Conservation (phyloP, 768 basidiomycete genomes). For the Hemileccinum rubropunctum region DNA sequence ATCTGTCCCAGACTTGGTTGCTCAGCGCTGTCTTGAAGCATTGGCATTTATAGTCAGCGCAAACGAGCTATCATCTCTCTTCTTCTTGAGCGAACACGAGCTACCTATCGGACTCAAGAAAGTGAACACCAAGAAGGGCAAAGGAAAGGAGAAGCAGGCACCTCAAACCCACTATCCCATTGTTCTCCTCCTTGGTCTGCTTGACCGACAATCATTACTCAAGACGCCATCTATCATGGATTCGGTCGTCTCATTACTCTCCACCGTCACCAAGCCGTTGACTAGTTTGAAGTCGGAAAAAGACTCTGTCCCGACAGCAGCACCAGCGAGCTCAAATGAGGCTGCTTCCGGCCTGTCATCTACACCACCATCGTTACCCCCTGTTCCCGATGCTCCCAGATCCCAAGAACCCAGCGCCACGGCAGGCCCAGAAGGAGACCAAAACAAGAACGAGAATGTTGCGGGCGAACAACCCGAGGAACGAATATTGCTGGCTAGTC, state of each 20-base stretch:
- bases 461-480: constrained; percentile 30
- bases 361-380: neutral
- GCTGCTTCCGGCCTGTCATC: constrained; percentile 7
- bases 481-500: constrained; percentile 57
- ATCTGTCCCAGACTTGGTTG: constrained; percentile 87
- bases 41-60: constrained; percentile 82
- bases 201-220: constrained; percentile 84
- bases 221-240: constrained; percentile 91
- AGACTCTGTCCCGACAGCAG: constrained; percentile 25
- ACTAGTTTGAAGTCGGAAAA: constrained; percentile 55
- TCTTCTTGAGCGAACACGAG: constrained; percentile 97
- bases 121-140: constrained; percentile 77
- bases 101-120: constrained; percentile 75
- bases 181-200: constrained; percentile 79
- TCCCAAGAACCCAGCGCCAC: constrained; percentile 16
- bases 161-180: constrained; percentile 88
- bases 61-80: constrained; percentile 82
- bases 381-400: constrained; percentile 8
- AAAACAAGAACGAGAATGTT: constrained; percentile 21
- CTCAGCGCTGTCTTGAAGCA: constrained; percentile 91
- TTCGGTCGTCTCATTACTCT: constrained; percentile 83
- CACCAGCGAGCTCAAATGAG: constrained; percentile 18
- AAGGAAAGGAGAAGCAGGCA: constrained; percentile 88
- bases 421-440: constrained; percentile 15
- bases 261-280: constrained; percentile 85